A percentile compares a stretch with the other conserved stretches of the same genome.
phyloP scores from a whole-genome alignment of 352 stramenopile genomes.

The Pythium phragmiticola region DNA sequence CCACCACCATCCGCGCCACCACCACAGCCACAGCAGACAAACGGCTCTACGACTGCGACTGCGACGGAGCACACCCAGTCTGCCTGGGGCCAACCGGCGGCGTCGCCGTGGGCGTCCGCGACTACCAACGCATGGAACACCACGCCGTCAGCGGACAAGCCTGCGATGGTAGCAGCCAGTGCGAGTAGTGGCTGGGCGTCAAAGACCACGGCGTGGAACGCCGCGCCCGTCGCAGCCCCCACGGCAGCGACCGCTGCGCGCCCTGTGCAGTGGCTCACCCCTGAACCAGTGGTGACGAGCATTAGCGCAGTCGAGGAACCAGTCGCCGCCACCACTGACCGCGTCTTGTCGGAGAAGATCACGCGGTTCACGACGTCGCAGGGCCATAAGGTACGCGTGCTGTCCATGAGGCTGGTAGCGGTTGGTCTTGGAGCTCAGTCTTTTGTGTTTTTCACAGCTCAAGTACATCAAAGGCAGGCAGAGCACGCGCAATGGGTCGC shows the following conservation, averaged over 20 bases:
- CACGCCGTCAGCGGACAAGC: background rate
- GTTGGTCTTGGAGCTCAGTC: background rate
- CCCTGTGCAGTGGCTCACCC: constrained; percentile 25
- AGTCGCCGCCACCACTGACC: background rate
- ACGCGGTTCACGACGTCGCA: constrained; percentile 57
- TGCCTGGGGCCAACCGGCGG: constrained; percentile 4
- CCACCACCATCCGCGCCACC: background rate
- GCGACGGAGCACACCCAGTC: background rate
- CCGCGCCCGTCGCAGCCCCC: constrained; percentile 3
- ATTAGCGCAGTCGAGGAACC: background rate
- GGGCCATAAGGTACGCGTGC: constrained; percentile 52
- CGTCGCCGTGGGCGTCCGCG: constrained; percentile 11
- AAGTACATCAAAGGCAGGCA: constrained; percentile 77
- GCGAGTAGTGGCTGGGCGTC: constrained; percentile 20
- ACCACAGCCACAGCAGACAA: background rate
- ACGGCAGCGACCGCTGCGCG: constrained; percentile 1
- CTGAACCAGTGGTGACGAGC: background rate
- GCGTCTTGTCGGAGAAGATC: constrained; percentile 22
- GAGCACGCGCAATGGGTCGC: constrained; percentile 51
- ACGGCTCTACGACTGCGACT: background rate
- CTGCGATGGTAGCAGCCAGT: background rate
- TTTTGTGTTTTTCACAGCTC: constrained; percentile 29
- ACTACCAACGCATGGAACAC: background rate
- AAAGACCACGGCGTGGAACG: constrained; percentile 32
- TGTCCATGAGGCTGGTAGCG: background rate